Evolutionary conservation across 2,329 filamentous ascomycete species (phyloP).

Genomic region (Xylariaceae sp.): DNA sequence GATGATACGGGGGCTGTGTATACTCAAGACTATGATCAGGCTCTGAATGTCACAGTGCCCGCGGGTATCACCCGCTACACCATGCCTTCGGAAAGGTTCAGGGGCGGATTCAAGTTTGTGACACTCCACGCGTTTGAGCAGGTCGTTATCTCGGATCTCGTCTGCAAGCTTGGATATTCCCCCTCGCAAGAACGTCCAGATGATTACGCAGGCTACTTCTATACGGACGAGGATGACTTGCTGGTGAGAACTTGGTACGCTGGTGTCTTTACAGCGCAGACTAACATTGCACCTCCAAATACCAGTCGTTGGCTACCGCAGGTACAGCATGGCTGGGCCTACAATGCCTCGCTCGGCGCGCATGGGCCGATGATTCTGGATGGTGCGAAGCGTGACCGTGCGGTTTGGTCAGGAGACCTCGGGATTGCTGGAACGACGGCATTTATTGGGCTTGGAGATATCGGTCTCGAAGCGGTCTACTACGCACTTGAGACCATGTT

Average conservation of each 20-base stretch:
- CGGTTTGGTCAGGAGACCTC: slow-evolving; percentile 57
- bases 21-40: no score
- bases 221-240: slow-evolving; percentile 28
- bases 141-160: slow-evolving; percentile 31
- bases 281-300: slow-evolving; percentile 21
- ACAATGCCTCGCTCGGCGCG: slow-evolving; percentile 27
- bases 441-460: background rate
- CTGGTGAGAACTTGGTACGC: slow-evolving; percentile 55
- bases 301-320: slow-evolving; percentile 27
- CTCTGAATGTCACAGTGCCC: no score
- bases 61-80: slow-evolving; percentile 15
- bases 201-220: slow-evolving; percentile 8
- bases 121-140: slow-evolving; percentile 26
- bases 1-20: no score
- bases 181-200: slow-evolving; percentile 5
- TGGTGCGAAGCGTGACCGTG: slow-evolving; percentile 50
- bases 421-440: slow-evolving; percentile 36
- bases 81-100: slow-evolving; percentile 35
- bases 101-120: slow-evolving; percentile 52
- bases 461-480: no score
- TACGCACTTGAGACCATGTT: no score
- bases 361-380: slow-evolving; percentile 36
- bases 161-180: slow-evolving; percentile 7
- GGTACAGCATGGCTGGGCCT: slow-evolving; percentile 24
- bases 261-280: slow-evolving; percentile 50